A percentile compares a stretch with the other conserved stretches of the same genome.
These are phyloP conservation scores for Rhizopogon salebrosus DNA, from an alignment of 768 basidiomycete genomes.

Conservation along the genomic window DNA sequence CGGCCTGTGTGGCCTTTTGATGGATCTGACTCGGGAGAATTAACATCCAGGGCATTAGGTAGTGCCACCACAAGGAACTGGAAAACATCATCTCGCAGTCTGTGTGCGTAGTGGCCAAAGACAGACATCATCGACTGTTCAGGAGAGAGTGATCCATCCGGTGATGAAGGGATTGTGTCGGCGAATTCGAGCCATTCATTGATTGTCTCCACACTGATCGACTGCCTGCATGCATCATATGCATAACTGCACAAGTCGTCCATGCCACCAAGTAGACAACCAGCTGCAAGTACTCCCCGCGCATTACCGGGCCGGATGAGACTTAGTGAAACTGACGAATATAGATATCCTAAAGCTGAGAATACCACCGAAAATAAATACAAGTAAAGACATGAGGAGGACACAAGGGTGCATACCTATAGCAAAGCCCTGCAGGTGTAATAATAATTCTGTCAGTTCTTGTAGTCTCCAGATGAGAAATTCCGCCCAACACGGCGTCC, in stretches of 20 bases:
- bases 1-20: conserved; percentile 41
- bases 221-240: conserved; percentile 71
- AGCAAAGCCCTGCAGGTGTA: conserved; percentile 54
- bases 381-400: conserved; percentile 5
- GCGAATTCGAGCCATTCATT: conserved; percentile 75
- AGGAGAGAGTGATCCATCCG: conserved; percentile 44
- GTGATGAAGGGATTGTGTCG: conserved; percentile 43
- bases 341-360: conserved; percentile 74
- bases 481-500: conserved; percentile 18
- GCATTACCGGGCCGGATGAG: conserved; percentile 74
- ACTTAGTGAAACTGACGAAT: conserved; percentile 66
- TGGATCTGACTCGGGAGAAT: conserved; percentile 34
- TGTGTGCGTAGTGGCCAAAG: conserved; percentile 74
- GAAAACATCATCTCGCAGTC: conserved; percentile 71
- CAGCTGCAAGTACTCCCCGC: conserved; percentile 79
- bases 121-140: conserved; percentile 49
- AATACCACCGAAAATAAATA: conserved; percentile 17
- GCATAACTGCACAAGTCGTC: conserved; percentile 77
- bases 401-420: conserved; percentile 45
- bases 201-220: conserved; percentile 73
- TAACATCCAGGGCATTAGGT: conserved; percentile 58
- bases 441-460: conserved; percentile 15
- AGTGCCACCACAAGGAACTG: conserved; percentile 73
- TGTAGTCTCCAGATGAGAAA: conserved; percentile 6
- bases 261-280: conserved; percentile 83